Conservation (phyloP, 164 flowering plant genomes). For the Brasenia schreberi region DNA sequence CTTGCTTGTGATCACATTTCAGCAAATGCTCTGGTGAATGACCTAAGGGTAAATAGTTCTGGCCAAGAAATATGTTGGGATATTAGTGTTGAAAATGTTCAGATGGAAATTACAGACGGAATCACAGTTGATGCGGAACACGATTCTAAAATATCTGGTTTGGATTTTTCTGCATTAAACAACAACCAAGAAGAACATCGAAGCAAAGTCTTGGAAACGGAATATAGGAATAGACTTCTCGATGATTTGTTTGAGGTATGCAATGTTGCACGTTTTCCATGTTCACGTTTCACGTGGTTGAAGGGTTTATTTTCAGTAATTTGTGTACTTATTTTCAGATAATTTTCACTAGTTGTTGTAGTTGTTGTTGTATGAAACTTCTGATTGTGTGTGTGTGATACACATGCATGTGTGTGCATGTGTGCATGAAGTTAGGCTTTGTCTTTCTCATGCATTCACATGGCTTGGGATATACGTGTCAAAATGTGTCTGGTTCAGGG, state of each 20-base stretch:
- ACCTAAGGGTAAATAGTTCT: constrained; percentile 21
- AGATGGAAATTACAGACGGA: constrained; percentile 29
- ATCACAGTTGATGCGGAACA: constrained; percentile 11
- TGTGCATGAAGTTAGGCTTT: not conserved
- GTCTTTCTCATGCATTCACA: too few relatives aligned
- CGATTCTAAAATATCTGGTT: constrained; percentile 17
- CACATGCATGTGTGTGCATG: not conserved
- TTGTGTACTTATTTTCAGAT: not conserved
- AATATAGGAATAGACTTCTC: constrained; percentile 82
- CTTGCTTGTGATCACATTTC: constrained; percentile 16
- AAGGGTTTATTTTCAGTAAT: not conserved
- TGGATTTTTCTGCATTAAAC: constrained; percentile 14
- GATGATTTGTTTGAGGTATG: constrained; percentile 95
- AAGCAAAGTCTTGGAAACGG: constrained; percentile 90
- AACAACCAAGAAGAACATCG: constrained; percentile 27
- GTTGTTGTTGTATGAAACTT: too few relatives aligned
- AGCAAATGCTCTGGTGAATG: constrained; percentile 15
- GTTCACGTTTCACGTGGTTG: not conserved
- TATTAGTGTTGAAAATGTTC: constrained; percentile 65
- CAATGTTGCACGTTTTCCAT: not conserved
- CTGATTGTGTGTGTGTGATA: not conserved
- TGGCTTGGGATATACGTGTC: too few relatives aligned
- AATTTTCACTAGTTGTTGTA: too few relatives aligned
- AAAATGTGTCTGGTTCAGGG: too few relatives aligned
- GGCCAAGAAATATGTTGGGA: constrained; percentile 74